Percentiles rank a stretch among this genome's conserved stretches.
These are phyloP conservation scores for Dryas alaskensis DNA, from an alignment of 306 rosid species.

Conservation along the genomic window DNA sequence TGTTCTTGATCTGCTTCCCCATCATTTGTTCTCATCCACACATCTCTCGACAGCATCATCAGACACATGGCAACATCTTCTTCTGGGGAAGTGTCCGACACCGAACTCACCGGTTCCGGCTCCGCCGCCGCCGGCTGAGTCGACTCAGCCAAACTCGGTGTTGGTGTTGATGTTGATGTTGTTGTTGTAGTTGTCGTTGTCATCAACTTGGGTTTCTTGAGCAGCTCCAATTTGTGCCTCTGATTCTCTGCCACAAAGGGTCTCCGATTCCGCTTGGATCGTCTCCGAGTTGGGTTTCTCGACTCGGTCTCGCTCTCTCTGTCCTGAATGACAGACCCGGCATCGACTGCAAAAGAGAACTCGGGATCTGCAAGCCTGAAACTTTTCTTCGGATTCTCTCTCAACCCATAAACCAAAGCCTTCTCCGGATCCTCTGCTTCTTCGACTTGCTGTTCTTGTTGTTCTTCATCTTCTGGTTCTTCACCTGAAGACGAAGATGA, in stretches of 20 bases:
- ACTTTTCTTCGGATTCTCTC: slow-evolving; percentile 72
- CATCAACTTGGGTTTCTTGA: slow-evolving; percentile 26
- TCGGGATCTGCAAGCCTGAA: slow-evolving; percentile 59
- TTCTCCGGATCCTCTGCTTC: slow-evolving; percentile 40
- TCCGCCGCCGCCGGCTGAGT: slow-evolving; percentile 22
- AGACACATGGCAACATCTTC: slow-evolving; percentile 78
- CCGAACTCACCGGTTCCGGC: slow-evolving; percentile 56
- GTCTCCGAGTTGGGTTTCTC: slow-evolving; percentile 63
- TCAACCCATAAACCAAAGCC: slow-evolving; percentile 39
- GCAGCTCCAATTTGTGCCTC: slow-evolving; percentile 11
- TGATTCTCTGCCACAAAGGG: slow-evolving; percentile 11
- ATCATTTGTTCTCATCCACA: slow-evolving; percentile 32
- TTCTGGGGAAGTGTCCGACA: slow-evolving; percentile 61
- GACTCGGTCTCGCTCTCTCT: slow-evolving; percentile 90
- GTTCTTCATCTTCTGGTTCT: slow-evolving; percentile 20
- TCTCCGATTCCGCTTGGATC: slow-evolving; percentile 67
- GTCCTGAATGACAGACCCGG: slow-evolving; percentile 58
- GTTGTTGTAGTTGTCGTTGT: slow-evolving; percentile 2
- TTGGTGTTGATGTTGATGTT: slow-evolving; percentile 15
- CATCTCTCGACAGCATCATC: slow-evolving; percentile 76
- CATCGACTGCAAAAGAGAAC: slow-evolving; percentile 41
- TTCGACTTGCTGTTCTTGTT: slow-evolving; percentile 29
- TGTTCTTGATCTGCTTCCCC: slow-evolving; percentile 26
- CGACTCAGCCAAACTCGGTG: slow-evolving; percentile 31
- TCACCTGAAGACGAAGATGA: slow-evolving; percentile 37